These are phyloP conservation scores for Stylonectria norvegica DNA, from an alignment of 2,329 filamentous ascomycete genomes.

Conservation along the genomic window DNA sequence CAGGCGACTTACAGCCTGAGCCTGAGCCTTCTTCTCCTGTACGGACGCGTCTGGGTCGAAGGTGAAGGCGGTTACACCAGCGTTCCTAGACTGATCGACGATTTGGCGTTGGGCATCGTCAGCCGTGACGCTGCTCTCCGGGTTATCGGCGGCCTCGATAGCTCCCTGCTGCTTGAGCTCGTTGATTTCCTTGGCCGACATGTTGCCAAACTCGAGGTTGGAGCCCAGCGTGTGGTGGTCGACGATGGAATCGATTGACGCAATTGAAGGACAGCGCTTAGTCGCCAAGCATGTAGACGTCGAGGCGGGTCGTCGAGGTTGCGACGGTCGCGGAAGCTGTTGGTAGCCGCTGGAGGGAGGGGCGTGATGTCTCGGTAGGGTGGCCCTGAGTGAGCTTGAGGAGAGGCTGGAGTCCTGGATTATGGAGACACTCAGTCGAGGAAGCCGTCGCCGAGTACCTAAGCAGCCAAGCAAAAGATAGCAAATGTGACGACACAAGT, in stretches of 20 bases:
- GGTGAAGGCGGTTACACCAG: slow-evolving; percentile 74
- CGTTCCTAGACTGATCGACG: slow-evolving; percentile 72
- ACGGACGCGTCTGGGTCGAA: slow-evolving; percentile 84
- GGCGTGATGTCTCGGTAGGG: slow-evolving; percentile 11
- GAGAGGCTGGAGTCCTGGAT: neutral
- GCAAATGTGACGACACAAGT: too few species aligned
- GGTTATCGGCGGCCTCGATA: slow-evolving; percentile 71
- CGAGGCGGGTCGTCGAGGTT: slow-evolving; percentile 6
- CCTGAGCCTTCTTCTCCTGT: slow-evolving; percentile 80
- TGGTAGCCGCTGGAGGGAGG: slow-evolving; percentile 7
- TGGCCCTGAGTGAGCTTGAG: neutral
- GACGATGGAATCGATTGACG: slow-evolving; percentile 21
- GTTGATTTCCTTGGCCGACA: slow-evolving; percentile 34
- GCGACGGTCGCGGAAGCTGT: slow-evolving; percentile 8
- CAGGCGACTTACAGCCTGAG: slow-evolving; percentile 65
- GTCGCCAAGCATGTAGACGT: slow-evolving; percentile 20
- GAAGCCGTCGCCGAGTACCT: neutral
- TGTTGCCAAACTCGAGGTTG: slow-evolving; percentile 23
- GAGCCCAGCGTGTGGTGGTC: slow-evolving; percentile 9
- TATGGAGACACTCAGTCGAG: too few species aligned
- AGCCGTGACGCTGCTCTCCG: slow-evolving; percentile 63
- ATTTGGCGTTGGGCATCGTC: slow-evolving; percentile 71
- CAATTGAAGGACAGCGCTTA: slow-evolving; percentile 11
- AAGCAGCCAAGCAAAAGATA: too few species aligned
- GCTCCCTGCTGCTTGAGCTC: slow-evolving; percentile 82